Evolutionary conservation across 805 yeast species (phyloP), one percentile per base, ranked within the genome.

Genomic region (Candida germanica): DNA sequence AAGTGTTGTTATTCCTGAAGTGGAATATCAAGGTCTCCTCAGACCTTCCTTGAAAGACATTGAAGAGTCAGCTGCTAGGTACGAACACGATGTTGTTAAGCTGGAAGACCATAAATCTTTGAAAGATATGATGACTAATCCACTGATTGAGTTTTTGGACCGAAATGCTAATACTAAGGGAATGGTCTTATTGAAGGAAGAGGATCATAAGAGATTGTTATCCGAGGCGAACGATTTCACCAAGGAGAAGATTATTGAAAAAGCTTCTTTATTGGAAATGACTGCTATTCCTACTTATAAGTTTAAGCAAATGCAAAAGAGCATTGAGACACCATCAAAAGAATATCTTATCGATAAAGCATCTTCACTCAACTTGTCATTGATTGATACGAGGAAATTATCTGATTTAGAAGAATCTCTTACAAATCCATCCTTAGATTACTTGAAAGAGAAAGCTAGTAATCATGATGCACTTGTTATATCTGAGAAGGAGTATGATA

Each of bases 221-320:
- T 28, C 38, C 2, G 42, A 36, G 26, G 36, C 33, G 11, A 37
- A 37, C 21, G 29, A 39, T 11, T 44, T 48, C 15, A 16, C 42
- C 15, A 34, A 38, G 16, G 50, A 48, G 13, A 46, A 41, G 8
- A 33, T 54, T 11, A 37, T 34, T 1, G 28, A 39, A 11, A 46
- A 48, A 37, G 60, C 66, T 16, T 37, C 43, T 15, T 40, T 38
- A 6, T 37, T 43, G 19, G 59, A 58, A 11, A 46, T 58, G 40
- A 52, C 47, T 11, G 50, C 50, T 3, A 23, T 62, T 2, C 42
- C 38, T 11, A 7, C 16, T 3, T 19, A 32, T 12, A 38, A 51
- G 23, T 37, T 45, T 19, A 39, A 40, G 2, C 26, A 31, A 9
- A 26, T 45, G 37, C 29, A 29, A n/a, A 20, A 39, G 23, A 24